phyloP scores from a whole-genome alignment of 2,329 filamentous ascomycete genomes.

The Esteya vermicola region DNA sequence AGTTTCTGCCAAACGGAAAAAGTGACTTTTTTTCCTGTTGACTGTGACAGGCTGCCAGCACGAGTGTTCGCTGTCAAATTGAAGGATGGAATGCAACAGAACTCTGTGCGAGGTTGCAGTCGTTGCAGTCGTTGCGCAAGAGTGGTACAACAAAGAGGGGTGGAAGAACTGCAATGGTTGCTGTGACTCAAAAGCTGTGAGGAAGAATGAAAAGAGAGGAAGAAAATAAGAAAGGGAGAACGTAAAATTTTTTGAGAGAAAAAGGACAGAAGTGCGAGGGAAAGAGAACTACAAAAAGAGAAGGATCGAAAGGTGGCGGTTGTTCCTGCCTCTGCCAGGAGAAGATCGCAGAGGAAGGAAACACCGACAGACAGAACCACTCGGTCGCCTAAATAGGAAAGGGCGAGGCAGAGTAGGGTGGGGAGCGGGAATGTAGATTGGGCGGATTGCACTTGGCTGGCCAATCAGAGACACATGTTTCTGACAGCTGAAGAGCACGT shows the following conservation, averaged over 20 bases:
- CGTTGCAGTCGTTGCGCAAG: not conserved
- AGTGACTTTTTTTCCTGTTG: too few species aligned
- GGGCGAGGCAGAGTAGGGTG: not conserved
- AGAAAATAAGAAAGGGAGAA: not conserved
- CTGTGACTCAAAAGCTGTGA: too few species aligned
- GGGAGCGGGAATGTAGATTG: slow-evolving; percentile 2
- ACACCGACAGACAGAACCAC: slow-evolving; percentile 4
- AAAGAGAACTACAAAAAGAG: not conserved
- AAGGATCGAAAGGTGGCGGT: not conserved
- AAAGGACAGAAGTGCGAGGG: not conserved
- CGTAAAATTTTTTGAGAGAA: too few species aligned
- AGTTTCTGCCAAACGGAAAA: too few species aligned
- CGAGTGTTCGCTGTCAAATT: not conserved
- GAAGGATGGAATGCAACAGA: not conserved
- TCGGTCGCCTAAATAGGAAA: slow-evolving; percentile 10
- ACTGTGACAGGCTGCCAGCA: not conserved
- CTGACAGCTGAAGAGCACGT: not conserved
- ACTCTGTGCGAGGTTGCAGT: too few species aligned
- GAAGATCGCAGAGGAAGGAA: slow-evolving; percentile 4
- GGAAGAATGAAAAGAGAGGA: not conserved
- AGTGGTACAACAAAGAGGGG: too few species aligned
- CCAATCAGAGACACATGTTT: not conserved
- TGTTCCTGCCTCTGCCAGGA: not conserved
- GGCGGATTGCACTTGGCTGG: not conserved
- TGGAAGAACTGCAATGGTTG: too few species aligned